Conservation (phyloP, 768 basidiomycete genomes). For the Rhizopogon salebrosus region DNA sequence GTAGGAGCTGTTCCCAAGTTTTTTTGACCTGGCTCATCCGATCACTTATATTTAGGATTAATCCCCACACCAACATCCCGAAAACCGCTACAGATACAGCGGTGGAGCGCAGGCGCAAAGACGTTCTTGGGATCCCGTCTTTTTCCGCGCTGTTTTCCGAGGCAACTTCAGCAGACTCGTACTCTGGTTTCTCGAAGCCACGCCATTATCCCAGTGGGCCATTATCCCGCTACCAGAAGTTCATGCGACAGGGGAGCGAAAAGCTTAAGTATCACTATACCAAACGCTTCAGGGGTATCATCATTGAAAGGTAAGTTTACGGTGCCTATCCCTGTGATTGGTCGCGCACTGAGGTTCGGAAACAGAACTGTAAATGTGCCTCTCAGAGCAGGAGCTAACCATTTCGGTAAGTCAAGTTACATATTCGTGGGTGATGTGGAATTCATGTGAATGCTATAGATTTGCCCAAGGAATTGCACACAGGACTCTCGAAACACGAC, state of each 20-base stretch:
- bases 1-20: conserved; percentile 25
- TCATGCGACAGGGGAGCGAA: conserved; percentile 28
- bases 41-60: conserved; percentile 37
- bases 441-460: conserved; percentile 24
- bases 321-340: not conserved
- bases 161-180: conserved; percentile 7
- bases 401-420: conserved; percentile 34
- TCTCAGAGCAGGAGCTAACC: conserved; percentile 43
- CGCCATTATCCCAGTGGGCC: conserved; percentile 40
- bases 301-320: conserved; percentile 49
- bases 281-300: conserved; percentile 27
- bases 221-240: conserved; percentile 35
- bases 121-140: conserved; percentile 36
- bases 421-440: not conserved
- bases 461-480: conserved; percentile 36
- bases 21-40: not conserved
- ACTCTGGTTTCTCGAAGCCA: conserved; percentile 46
- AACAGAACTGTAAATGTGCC: conserved; percentile 37
- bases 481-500: conserved; percentile 28
- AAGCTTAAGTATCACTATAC: conserved; percentile 57
- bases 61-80: conserved; percentile 43
- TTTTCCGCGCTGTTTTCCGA: conserved; percentile 32
- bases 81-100: conserved; percentile 28
- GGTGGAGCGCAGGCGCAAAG: conserved; percentile 30
- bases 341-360: not conserved